phyloP scores from a whole-genome alignment of 306 rosid genomes.

The Cyclanthera cordifolia region DNA sequence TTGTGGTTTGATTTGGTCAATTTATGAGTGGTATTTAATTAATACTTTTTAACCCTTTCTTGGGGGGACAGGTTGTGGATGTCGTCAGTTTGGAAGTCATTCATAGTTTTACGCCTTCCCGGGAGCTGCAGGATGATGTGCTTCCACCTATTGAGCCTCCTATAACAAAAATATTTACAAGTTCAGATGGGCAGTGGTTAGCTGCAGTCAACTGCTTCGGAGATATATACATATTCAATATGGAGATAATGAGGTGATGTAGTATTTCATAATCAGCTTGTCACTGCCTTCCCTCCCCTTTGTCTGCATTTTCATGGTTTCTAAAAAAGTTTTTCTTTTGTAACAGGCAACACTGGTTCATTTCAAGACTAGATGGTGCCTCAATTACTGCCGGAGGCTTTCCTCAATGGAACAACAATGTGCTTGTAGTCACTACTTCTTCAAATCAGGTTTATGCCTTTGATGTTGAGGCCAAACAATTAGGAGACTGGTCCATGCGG shows the following conservation, averaged over 20 bases:
- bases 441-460: conserved; percentile 82
- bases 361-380: conserved; percentile 84
- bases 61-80: conserved; percentile 56
- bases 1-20: neutral
- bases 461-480: conserved; percentile 71
- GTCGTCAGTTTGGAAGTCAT: conserved; percentile 34
- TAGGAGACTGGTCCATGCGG: conserved; percentile 83
- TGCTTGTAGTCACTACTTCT: conserved; percentile 76
- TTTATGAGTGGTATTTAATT: conserved; percentile 1
- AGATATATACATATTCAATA: conserved; percentile 74
- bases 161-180: conserved; percentile 76
- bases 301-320: neutral
- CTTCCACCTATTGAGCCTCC: conserved; percentile 76
- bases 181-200: conserved; percentile 94
- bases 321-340: conserved; percentile 3
- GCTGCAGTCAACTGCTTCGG: conserved; percentile 96
- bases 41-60: conserved; percentile 3
- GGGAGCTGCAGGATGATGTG: conserved; percentile 37
- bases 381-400: conserved; percentile 91
- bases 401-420: conserved; percentile 56
- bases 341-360: conserved; percentile 92
- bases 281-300: neutral
- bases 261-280: neutral
- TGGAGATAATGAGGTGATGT: conserved; percentile 55
- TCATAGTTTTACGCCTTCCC: conserved; percentile 62